These are phyloP conservation scores for Wickerhamiella shivajii DNA, from an alignment of 805 yeast genomes.

Conservation along the genomic window DNA sequence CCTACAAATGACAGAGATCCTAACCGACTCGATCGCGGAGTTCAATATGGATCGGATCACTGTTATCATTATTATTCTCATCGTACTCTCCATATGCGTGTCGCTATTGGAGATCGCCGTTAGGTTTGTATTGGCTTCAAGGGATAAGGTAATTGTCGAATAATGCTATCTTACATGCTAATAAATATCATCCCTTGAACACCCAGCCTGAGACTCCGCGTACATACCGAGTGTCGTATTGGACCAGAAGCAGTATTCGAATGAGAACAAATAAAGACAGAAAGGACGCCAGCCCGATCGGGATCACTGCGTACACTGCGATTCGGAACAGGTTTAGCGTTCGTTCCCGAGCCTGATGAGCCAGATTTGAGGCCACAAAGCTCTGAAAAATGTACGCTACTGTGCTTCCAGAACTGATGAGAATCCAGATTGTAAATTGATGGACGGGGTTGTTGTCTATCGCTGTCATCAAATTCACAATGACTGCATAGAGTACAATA, in stretches of 20 bases:
- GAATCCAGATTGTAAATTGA: slow-evolving; percentile 78
- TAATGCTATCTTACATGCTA: too few relatives aligned
- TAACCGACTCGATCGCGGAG: slow-evolving; percentile 90
- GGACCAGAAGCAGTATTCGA: slow-evolving; percentile 56
- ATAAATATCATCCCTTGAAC: too few relatives aligned
- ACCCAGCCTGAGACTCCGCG: too few relatives aligned
- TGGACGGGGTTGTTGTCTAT: slow-evolving; percentile 58
- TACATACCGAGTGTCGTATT: too few relatives aligned
- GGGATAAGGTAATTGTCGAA: too few relatives aligned
- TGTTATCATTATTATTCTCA: slow-evolving; percentile 72
- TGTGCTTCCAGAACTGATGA: slow-evolving; percentile 75
- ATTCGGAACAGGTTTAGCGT: slow-evolving; percentile 78
- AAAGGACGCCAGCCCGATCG: slow-evolving; percentile 89
- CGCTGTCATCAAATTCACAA: slow-evolving; percentile 53
- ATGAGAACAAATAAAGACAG: slow-evolving; percentile 77
- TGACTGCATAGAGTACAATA: slow-evolving; percentile 55
- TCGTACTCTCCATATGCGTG: slow-evolving; percentile 63
- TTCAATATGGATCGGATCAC: slow-evolving; percentile 83
- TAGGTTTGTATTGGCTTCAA: too few relatives aligned
- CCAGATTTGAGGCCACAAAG: slow-evolving; percentile 58
- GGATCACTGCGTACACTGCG: slow-evolving; percentile 95
- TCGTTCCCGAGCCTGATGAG: slow-evolving; percentile 28
- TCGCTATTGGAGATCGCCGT: slow-evolving; percentile 18
- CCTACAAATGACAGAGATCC: slow-evolving; percentile 80
- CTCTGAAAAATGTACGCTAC: slow-evolving; percentile 70